phyloP scores from a whole-genome alignment of 371 early-diverging fungal species.

The Lichtheimia corymbifera region DNA sequence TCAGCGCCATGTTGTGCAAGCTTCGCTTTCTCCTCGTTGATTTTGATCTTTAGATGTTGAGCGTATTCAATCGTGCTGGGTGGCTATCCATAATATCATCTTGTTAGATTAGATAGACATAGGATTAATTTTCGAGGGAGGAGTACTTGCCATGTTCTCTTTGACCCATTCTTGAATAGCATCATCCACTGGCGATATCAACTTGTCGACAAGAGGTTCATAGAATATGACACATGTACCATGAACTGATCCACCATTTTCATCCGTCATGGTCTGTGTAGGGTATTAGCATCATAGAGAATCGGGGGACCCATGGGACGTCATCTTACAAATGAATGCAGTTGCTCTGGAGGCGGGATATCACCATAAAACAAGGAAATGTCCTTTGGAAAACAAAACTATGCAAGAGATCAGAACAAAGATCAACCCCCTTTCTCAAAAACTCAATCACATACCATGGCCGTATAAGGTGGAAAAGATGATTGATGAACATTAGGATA shows the following conservation, averaged over 20 bases:
- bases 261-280: constrained; percentile 67
- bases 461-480: constrained; percentile 62
- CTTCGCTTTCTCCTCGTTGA: constrained; percentile 26
- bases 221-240: constrained; percentile 75
- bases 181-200: constrained; percentile 47
- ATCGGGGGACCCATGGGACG: not conserved
- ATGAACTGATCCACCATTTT: constrained; percentile 64
- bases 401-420: constrained; percentile 2
- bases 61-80: constrained; percentile 60
- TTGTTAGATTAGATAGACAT: too few relatives aligned
- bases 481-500: constrained; percentile 40
- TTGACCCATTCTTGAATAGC: constrained; percentile 54
- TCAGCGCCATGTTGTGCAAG: constrained; percentile 21
- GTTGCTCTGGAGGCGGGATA: constrained; percentile 60
- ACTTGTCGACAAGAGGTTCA: constrained; percentile 48
- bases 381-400: constrained; percentile 85
- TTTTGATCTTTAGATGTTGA: constrained; percentile 49
- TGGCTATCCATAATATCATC: constrained; percentile 22
- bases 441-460: constrained; percentile 56
- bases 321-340: constrained; percentile 70
- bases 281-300: not conserved
- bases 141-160: constrained; percentile 46
- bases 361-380: constrained; percentile 54
- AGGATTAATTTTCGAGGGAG: not conserved
- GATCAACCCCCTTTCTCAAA: not conserved